Evolutionary conservation across 2,329 filamentous ascomycete genomes (phyloP), one percentile per base, ranked within the genome.

Genomic region (Colletotrichum sp.): DNA sequence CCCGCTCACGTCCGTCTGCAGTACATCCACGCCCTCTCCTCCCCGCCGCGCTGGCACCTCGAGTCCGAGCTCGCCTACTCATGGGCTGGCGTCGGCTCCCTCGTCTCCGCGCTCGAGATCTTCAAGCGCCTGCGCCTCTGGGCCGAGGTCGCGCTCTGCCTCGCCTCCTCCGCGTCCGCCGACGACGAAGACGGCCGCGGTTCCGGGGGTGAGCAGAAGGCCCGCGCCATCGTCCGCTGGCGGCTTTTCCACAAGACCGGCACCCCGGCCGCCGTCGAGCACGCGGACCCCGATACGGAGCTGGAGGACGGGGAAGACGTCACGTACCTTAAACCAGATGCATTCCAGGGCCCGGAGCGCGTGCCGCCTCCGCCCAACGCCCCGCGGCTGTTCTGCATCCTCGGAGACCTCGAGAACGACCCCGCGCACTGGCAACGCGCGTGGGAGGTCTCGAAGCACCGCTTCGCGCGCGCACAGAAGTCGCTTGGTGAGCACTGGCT

Each of bases 111-210:
- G 0, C 90, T 99, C 2, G 97, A 98, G 76, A 99, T 99, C 76
- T 99, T 99, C 85, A 96, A 98, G 85, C 91, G 97, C 5, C 87
- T 99, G 22, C 93, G 96, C 72, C 93, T 99, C 84, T 99, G 97
- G 96, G 95, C 97, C 2, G 97, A 99, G 85, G 95, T 96, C 6
- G 96, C 97, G 0, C 89, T 99, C 3, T 99, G 97, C 83, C 93
- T 95, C 80, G 96, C 95, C 15, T 89, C 85, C 82, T 88, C 83
- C 62, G 91, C 86, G 24, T 87, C 85, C 68, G 89, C 92, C 0
- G 90, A 93, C 6, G 90, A 92, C 68, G 86, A 88, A 73, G 86
- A 85, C 68, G 92, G 85, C 3, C 86, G 90, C 7, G 90, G 90
- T 2, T 86, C 85, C 26, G 89, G 89, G 8, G 90, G 89, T 4